Base-by-base conservation (phyloP, 78 protist genomes). In the Chrysochromulina parva region DNA sequence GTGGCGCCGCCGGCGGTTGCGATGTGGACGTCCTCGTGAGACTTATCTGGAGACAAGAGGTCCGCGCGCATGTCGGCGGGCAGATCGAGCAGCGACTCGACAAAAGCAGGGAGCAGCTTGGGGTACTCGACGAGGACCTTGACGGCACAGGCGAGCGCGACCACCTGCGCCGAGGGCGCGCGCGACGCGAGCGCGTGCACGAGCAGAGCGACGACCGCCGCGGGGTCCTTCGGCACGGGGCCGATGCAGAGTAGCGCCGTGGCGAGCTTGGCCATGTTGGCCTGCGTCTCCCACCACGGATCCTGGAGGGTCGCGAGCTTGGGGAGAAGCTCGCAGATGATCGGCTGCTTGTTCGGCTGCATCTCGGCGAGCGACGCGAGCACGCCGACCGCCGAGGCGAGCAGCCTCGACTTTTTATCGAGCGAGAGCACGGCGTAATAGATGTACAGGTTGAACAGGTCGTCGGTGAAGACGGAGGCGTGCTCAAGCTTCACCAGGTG, bases 391-490 rank as follows among this genome's bases (percentile, higher is more conserved):
- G 84, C 60, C 2, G 84, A 3, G 50, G 89, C 89, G 26, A 81
- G 55, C n/a, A 48, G 53, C 17, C 69, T 26, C 5, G 89, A 59
- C 38, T 67, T 85, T 84, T 13, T 28, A 22, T 24, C 65, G 60
- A 90, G 78, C 38, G 89, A 88, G 47, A 76, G 50, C 85, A 66
- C 24, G 48, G 71, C 78, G 67, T 90, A 90, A 82, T 90, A 90
- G 5, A 81, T 19, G 66, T 82, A 90, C n/a, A 90, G 92, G 82
- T 90, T 89, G 84, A 90, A 65, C 14, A 90, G 92, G 53, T 78
- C 82, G 16, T 80, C 92, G 59, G 17, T 2, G 58, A 22, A 6
- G 38, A 38, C 38, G 38, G 38, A 38, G 10, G 9, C 47, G 59
- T 6, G 6, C 76, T 89, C 91, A 19, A 89, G 71, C 26, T 16